Conservation (phyloP, 371 early-diverging fungal genomes). For the Nematocida ausubeli region DNA sequence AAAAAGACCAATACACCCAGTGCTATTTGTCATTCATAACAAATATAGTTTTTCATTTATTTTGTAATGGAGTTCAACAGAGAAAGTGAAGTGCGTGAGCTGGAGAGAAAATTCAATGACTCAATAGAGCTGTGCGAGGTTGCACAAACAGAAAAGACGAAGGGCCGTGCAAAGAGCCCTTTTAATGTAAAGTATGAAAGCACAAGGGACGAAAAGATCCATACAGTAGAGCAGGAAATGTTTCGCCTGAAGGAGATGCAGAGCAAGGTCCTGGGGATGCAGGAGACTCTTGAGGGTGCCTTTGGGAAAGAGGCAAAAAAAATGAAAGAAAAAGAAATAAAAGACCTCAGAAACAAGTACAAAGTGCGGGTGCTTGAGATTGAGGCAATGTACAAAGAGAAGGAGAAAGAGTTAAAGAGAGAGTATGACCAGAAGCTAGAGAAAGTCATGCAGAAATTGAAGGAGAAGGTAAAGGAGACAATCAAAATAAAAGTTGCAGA, state of each 20-base stretch:
- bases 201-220: conserved; percentile 21
- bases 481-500: conserved; percentile 12
- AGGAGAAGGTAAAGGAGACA: conserved; percentile 29
- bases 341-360: conserved; percentile 31
- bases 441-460: not conserved
- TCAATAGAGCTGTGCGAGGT: conserved; percentile 43
- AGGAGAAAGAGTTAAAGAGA: conserved; percentile 19
- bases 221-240: conserved; percentile 55
- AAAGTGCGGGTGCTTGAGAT: conserved; percentile 30
- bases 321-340: conserved; percentile 50
- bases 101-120: conserved; percentile 45
- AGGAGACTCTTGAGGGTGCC: conserved; percentile 42
- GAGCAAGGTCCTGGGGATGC: conserved; percentile 44
- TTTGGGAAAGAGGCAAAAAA: conserved; percentile 55
- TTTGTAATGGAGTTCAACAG: conserved; percentile 39
- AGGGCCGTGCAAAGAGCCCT: not conserved
- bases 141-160: not conserved
- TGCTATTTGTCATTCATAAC: conserved; percentile 20
- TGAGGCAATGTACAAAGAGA: conserved; percentile 36
- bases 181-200: conserved; percentile 25
- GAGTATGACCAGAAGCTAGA: conserved; percentile 53
- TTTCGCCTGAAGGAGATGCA: conserved; percentile 58
- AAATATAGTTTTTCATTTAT: conserved; percentile 53
- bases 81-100: conserved; percentile 23
- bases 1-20: conserved; percentile 6